phyloP scores from a whole-genome alignment of 208 protist genomes.

The Novymonas esmeraldas region DNA sequence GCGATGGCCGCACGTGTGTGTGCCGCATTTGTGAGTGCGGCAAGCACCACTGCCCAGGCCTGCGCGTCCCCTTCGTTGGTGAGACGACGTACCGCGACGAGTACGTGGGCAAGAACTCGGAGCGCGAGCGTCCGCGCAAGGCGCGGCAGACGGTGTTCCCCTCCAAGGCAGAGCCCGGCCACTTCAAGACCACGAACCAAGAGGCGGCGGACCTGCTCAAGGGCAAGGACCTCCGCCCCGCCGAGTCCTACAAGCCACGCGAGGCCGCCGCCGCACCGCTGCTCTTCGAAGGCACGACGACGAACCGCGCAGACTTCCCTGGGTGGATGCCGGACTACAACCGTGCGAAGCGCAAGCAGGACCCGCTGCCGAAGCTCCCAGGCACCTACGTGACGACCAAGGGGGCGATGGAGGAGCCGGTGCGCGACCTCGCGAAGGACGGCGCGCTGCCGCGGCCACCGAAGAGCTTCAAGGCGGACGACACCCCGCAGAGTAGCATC shows the following conservation, averaged over 20 bases:
- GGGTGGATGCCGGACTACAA: slow-evolving; percentile 84
- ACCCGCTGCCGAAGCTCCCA: slow-evolving; percentile 78
- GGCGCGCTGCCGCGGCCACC: slow-evolving; percentile 69
- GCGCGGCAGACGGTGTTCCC: slow-evolving; percentile 54
- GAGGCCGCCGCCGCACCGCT: slow-evolving; percentile 48
- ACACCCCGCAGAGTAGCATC: slow-evolving; percentile 47
- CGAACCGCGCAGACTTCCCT: slow-evolving; percentile 88
- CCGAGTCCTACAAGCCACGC: slow-evolving; percentile 88
- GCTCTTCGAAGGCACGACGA: slow-evolving; percentile 84
- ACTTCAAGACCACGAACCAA: slow-evolving; percentile 91
- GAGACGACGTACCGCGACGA: slow-evolving; percentile 89
- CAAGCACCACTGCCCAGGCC: slow-evolving; percentile 80
- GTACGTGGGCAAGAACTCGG: slow-evolving; percentile 81
- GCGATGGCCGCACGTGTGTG: slow-evolving; percentile 87
- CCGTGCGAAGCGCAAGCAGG: slow-evolving; percentile 64
- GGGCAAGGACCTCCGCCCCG: slow-evolving; percentile 75
- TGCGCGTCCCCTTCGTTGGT: slow-evolving; percentile 82
- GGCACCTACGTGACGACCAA: slow-evolving; percentile 87
- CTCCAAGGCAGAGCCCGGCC: slow-evolving; percentile 79
- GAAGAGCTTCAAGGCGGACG: slow-evolving; percentile 76
- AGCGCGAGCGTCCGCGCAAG: slow-evolving; percentile 52
- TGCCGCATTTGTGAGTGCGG: slow-evolving; percentile 90
- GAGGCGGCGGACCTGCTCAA: slow-evolving; percentile 81
- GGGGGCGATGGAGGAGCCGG: slow-evolving; percentile 76
- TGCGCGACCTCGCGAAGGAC: slow-evolving; percentile 55